phyloP scores from a whole-genome alignment of 257 asterid species.

The Cordia subcordata region DNA sequence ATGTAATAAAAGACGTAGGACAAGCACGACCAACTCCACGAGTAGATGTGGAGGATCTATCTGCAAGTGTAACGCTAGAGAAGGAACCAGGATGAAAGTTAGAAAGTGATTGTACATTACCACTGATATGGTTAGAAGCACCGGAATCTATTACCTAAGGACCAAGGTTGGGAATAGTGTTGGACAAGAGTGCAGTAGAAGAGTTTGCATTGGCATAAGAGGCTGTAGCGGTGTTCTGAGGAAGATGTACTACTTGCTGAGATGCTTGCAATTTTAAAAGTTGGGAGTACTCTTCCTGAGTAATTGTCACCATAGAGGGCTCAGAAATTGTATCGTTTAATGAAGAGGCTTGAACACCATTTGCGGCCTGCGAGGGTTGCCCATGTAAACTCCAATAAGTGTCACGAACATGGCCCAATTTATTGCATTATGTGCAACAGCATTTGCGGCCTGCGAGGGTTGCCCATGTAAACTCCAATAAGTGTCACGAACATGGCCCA shows the following conservation, averaged over 20 bases:
- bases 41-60: not conserved
- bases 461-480: too few species aligned
- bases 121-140: conserved; percentile 1
- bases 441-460: too few species aligned
- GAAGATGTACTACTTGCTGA: too few species aligned
- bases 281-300: too few species aligned
- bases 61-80: not conserved
- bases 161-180: not conserved
- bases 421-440: not conserved
- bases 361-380: not conserved
- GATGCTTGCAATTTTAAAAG: too few species aligned
- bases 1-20: not conserved
- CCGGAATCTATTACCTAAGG: not conserved
- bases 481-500: too few species aligned
- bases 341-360: conserved; percentile 5
- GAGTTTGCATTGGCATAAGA: not conserved
- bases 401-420: not conserved
- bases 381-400: not conserved
- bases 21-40: conserved; percentile 5
- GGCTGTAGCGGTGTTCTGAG: not conserved
- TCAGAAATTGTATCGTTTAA: too few species aligned
- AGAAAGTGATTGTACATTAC: not conserved
- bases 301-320: too few species aligned
- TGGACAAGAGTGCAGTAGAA: not conserved
- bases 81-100: not conserved